Evolutionary conservation across 1,139 yeast genomes (phyloP), one percentile per base, ranked within the genome.

Genomic region (Insectozyma bohioensis): DNA sequence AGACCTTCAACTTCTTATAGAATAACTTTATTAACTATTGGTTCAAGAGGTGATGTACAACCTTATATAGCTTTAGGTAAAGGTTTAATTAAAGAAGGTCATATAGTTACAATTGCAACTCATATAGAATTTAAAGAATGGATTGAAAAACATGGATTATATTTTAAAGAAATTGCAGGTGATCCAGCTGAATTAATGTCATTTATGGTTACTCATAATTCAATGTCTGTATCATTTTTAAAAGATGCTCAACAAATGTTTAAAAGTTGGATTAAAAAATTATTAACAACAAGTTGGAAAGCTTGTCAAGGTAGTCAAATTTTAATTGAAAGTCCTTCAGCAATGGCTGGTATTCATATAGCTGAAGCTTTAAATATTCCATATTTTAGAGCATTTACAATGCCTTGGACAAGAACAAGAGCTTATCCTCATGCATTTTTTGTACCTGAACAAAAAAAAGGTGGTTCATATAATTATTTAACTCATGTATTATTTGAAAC

Each of bases 361-460:
- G 97, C 97, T 1, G 97, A 90, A 54, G 95, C 95, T 0, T 60
- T 90, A 37, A 77, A 80, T 12, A 84, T 90, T 33, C 96, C 97
- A 0, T 90, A 90, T 52, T 85, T 85, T 67, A 69, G 97, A 47
- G 97, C 97, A 0, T 92, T 90, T 52, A 92, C 97, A 0, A 90
- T 90, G 97, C 97, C 97, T 0, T 90, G 97, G 97, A 86, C 97
- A 0, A 65, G 95, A 46, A 90, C 97, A 0, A 72, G 95, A 43
- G 95, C 96, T 0, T 90, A 90, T 52, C 97, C 97, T 1, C 97
- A 90, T 63, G 97, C 97, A 0, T 88, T 90, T 46, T 80, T 90
- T 49, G 95, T 87, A 4, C 97, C 97, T 0, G 97, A 87, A 40
- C 95, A 85, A 54, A 86, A 84, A 52, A 76, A 84, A 56, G 96